Percentiles rank a stretch among this genome's conserved stretches.
phyloP scores from a whole-genome alignment of 129 eudicot genomes.

The Flaveria robusta region DNA sequence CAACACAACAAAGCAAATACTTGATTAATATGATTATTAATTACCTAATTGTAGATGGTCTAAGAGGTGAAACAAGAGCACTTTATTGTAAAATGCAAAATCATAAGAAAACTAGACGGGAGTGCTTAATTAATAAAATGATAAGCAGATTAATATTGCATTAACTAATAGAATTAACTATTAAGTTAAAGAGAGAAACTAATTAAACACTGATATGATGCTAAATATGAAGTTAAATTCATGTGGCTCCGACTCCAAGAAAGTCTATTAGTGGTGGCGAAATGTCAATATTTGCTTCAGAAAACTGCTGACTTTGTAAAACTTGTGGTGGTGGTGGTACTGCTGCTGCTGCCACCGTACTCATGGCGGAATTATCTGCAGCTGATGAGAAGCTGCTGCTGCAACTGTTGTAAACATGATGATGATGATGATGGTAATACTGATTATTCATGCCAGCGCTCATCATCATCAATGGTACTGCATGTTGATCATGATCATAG shows the following conservation, averaged over 20 bases:
- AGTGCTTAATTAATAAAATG: slow-evolving; percentile 18
- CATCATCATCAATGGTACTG: slow-evolving; percentile 39
- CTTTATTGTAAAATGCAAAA: slow-evolving; percentile 12
- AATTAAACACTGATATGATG: neutral
- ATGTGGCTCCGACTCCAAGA: slow-evolving; percentile 97
- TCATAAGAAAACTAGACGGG: neutral
- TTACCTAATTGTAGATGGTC: no score
- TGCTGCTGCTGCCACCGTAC: slow-evolving; percentile 28
- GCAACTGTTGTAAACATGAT: slow-evolving; percentile 19
- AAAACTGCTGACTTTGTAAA: slow-evolving; percentile 44
- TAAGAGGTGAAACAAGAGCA: no score
- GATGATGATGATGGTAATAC: slow-evolving; percentile 38
- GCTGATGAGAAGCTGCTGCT: slow-evolving; percentile 39
- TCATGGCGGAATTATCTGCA: slow-evolving; percentile 32
- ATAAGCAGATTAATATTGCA: neutral
- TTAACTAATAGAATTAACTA: neutral
- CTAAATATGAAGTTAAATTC: slow-evolving; percentile 16
- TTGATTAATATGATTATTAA: neutral
- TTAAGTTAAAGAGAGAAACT: neutral
- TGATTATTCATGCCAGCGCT: slow-evolving; percentile 34
- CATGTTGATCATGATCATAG: slow-evolving; percentile 36
- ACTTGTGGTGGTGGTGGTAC: slow-evolving; percentile 46
- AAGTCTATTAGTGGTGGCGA: slow-evolving; percentile 89
- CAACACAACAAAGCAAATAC: neutral
- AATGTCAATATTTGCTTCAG: slow-evolving; percentile 48